These are phyloP conservation scores for Thozetella sp. DNA, from an alignment of 495 filamentous ascomycete species.

Conservation along the genomic window DNA sequence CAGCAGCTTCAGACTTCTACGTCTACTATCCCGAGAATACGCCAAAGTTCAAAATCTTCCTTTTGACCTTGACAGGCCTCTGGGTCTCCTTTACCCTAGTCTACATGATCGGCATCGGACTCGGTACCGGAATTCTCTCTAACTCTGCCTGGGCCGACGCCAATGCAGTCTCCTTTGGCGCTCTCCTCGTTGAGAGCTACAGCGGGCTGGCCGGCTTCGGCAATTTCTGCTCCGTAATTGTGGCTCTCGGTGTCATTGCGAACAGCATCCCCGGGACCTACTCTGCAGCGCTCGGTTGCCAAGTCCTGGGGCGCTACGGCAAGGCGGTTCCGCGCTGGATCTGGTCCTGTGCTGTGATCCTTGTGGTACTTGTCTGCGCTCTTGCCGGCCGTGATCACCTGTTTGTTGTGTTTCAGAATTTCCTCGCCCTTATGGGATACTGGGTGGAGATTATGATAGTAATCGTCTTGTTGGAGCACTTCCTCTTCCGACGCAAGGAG, in stretches of 20 bases:
- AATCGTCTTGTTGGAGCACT: constrained; percentile 64
- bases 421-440: constrained; percentile 74
- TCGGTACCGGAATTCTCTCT: constrained; percentile 59
- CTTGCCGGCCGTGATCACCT: constrained; percentile 63
- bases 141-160: constrained; percentile 54
- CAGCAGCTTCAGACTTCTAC: constrained; percentile 60
- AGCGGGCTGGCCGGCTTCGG: constrained; percentile 66
- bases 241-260: constrained; percentile 70
- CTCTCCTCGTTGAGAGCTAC: constrained; percentile 69
- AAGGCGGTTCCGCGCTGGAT: constrained; percentile 61
- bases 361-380: constrained; percentile 66
- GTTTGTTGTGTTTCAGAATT: constrained; percentile 69
- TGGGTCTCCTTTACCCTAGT: constrained; percentile 37
- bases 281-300: constrained; percentile 68
- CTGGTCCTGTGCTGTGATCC: constrained; percentile 61
- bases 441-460: constrained; percentile 69
- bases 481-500: constrained; percentile 57
- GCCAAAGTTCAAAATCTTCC: constrained; percentile 47
- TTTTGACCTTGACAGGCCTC: constrained; percentile 27
- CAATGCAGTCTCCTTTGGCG: constrained; percentile 61
- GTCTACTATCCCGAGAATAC: constrained; percentile 64
- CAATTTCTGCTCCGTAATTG: constrained; percentile 72
- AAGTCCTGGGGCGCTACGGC: constrained; percentile 60
- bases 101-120: constrained; percentile 71
- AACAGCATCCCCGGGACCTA: constrained; percentile 74